Evolutionary conservation across 2,329 filamentous ascomycete species (phyloP).

Genomic region (Alternaria brassicicola): DNA sequence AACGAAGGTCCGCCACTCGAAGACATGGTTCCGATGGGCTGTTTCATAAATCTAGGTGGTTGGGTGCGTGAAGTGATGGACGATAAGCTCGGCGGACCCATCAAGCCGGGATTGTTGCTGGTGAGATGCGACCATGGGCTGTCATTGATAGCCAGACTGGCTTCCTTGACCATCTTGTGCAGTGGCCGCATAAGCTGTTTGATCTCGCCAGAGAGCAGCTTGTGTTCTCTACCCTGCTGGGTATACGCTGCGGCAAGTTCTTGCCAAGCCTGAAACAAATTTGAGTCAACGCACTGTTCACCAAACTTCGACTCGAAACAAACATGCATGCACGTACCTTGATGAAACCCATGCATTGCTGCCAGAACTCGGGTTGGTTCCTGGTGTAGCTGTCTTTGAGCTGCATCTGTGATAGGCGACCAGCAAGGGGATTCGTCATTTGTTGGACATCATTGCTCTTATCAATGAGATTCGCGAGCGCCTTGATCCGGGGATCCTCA

Average conservation of each 20-base stretch:
- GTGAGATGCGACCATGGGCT: slow-evolving; percentile 67
- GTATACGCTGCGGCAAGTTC: slow-evolving; percentile 61
- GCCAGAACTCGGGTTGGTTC: slow-evolving; percentile 67
- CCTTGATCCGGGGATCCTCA: slow-evolving; percentile 44
- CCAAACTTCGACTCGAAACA: slow-evolving; percentile 10
- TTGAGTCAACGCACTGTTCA: slow-evolving; percentile 40
- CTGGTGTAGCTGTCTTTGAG: slow-evolving; percentile 81
- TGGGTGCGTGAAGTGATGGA: slow-evolving; percentile 46
- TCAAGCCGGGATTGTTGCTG: slow-evolving; percentile 35
- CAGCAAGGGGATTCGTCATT: slow-evolving; percentile 74
- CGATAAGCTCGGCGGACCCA: slow-evolving; percentile 42
- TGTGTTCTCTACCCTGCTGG: slow-evolving; percentile 49
- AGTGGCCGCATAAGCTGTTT: slow-evolving; percentile 77
- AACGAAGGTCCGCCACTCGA: slow-evolving; percentile 35
- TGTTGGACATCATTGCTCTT: slow-evolving; percentile 74
- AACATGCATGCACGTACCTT: slow-evolving; percentile 49
- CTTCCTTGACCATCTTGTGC: slow-evolving; percentile 82
- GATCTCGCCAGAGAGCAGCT: slow-evolving; percentile 67
- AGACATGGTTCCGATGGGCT: slow-evolving; percentile 33
- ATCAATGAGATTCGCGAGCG: slow-evolving; percentile 66
- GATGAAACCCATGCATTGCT: slow-evolving; percentile 76
- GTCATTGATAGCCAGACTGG: slow-evolving; percentile 71
- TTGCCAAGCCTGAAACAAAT: slow-evolving; percentile 63
- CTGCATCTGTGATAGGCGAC: slow-evolving; percentile 77
- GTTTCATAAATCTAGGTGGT: slow-evolving; percentile 39